Conservation (phyloP, 306 rosid species). For the Erythrophleum fordii region DNA sequence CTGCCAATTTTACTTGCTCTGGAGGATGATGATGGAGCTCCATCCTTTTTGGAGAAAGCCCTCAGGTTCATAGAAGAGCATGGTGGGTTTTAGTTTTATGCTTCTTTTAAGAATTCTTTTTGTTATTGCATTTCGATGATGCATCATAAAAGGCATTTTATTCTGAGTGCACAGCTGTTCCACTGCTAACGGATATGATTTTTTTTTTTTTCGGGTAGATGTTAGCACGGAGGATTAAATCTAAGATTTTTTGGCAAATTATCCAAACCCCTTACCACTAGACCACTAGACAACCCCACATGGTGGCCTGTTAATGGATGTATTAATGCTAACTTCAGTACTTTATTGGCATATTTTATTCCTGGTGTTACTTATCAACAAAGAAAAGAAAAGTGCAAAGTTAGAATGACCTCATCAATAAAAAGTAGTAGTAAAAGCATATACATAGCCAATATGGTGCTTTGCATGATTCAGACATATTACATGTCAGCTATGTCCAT, state of each 20-base stretch:
- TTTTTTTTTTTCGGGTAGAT: neutral
- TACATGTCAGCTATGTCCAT: neutral
- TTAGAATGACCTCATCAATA: neutral
- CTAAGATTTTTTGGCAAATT: neutral
- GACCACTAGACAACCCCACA: neutral
- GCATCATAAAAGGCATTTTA: slow-evolving; percentile 10
- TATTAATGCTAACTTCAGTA: neutral
- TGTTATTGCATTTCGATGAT: neutral
- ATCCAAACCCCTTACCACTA: neutral
- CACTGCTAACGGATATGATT: neutral
- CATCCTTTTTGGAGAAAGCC: slow-evolving; percentile 96
- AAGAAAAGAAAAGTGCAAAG: neutral
- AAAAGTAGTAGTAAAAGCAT: neutral
- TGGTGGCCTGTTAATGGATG: neutral
- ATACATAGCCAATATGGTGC: neutral
- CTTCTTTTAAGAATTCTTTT: neutral
- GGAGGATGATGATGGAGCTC: slow-evolving; percentile 96
- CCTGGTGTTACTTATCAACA: neutral
- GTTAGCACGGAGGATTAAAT: neutral
- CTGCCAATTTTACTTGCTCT: slow-evolving; percentile 89
- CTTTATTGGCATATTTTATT: neutral
- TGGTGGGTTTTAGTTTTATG: slow-evolving; percentile 54
- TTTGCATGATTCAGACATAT: neutral
- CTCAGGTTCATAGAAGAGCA: slow-evolving; percentile 75
- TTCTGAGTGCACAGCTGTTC: neutral